Evolutionary conservation across 371 early-diverging fungal species (phyloP).

Genomic region (Mucor irregularis): DNA sequence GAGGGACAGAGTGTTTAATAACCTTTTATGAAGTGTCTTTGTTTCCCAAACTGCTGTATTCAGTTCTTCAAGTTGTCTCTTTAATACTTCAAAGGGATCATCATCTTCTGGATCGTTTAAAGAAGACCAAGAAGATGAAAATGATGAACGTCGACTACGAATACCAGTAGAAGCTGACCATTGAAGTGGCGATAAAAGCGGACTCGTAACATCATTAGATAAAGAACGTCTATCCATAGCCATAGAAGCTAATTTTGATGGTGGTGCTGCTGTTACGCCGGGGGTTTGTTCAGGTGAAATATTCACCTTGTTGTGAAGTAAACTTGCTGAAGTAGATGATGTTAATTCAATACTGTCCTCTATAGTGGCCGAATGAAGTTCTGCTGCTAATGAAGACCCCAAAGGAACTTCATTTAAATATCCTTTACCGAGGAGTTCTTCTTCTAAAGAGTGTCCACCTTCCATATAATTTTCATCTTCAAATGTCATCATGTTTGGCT

Average conservation of each 20-base stretch:
- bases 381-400: slow-evolving; percentile 52
- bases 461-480: slow-evolving; percentile 45
- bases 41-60: slow-evolving; percentile 53
- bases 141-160: slow-evolving; percentile 44
- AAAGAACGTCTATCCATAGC: slow-evolving; percentile 30
- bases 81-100: slow-evolving; percentile 53
- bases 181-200: slow-evolving; percentile 27
- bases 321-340: neutral
- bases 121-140: slow-evolving; percentile 44
- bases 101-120: slow-evolving; percentile 41
- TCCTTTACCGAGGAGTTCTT: slow-evolving; percentile 50
- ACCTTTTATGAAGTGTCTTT: slow-evolving; percentile 50
- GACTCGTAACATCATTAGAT: slow-evolving; percentile 17
- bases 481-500: slow-evolving; percentile 32
- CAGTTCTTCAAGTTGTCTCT: slow-evolving; percentile 49
- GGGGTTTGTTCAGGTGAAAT: too few species aligned
- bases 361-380: slow-evolving; percentile 44
- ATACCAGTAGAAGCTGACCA: slow-evolving; percentile 40
- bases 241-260: slow-evolving; percentile 38
- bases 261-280: neutral
- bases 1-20: slow-evolving; percentile 41
- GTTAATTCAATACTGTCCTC: slow-evolving; percentile 9
- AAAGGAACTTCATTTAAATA: slow-evolving; percentile 37
- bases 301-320: neutral
- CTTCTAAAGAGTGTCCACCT: slow-evolving; percentile 44